Conservation (phyloP, 306 rosid genomes). For the Ziziphus jujuba region DNA sequence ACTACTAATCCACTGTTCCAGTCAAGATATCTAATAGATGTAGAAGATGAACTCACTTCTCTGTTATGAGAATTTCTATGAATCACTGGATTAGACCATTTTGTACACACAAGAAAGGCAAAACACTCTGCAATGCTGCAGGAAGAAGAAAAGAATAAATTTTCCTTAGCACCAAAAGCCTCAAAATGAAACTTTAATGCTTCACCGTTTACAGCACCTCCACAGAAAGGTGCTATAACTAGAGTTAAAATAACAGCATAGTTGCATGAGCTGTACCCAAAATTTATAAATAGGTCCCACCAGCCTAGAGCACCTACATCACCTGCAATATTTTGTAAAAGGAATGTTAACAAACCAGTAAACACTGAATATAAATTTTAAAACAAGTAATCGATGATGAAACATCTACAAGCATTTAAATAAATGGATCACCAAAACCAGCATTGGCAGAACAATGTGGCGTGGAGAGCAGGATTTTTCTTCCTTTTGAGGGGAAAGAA, state of each 20-base stretch:
- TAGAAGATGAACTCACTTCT: slow-evolving; percentile 78
- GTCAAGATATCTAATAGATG: slow-evolving; percentile 78
- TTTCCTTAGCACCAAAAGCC: slow-evolving; percentile 25
- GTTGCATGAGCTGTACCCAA: slow-evolving; percentile 55
- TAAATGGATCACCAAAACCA: neutral
- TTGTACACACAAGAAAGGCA: slow-evolving; percentile 97
- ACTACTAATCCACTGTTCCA: slow-evolving; percentile 76
- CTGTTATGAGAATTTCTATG: slow-evolving; percentile 65
- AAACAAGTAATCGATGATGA: slow-evolving; percentile 1
- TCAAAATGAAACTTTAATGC: slow-evolving; percentile 10
- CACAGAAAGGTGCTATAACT: slow-evolving; percentile 10
- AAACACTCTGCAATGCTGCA: slow-evolving; percentile 95
- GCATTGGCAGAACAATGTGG: too few relatives aligned
- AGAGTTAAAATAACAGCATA: slow-evolving; percentile 12
- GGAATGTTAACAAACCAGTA: slow-evolving; percentile 15
- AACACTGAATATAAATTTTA: slow-evolving; percentile 8
- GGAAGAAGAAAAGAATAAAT: neutral
- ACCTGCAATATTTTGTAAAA: slow-evolving; percentile 50
- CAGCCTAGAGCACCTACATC: slow-evolving; percentile 90
- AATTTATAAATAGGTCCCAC: slow-evolving; percentile 98
- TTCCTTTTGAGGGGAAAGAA: too few relatives aligned
- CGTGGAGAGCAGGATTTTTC: too few relatives aligned
- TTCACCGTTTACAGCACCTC: slow-evolving; percentile 26
- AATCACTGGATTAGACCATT: slow-evolving; percentile 98
- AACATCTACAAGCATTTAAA: neutral